These are phyloP conservation scores for Massarina eburnea DNA, from an alignment of 2,329 filamentous ascomycete genomes.

Conservation along the genomic window DNA sequence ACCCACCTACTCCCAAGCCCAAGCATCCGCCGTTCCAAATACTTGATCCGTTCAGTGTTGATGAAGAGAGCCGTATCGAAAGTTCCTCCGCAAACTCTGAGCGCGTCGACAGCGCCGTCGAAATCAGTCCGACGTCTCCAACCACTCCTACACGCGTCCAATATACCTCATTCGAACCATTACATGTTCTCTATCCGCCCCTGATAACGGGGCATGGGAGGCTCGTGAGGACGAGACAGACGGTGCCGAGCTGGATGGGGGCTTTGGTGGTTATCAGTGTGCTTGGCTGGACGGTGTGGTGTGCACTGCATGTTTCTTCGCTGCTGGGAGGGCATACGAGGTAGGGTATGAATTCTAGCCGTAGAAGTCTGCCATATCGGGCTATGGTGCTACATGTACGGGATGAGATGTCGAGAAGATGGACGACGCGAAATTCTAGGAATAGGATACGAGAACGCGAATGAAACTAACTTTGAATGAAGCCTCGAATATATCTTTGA, in stretches of 20 bases:
- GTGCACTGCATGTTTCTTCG: background rate
- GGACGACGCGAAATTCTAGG: too few species aligned
- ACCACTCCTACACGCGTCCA: background rate
- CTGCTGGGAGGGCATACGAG: background rate
- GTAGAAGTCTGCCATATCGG: too few species aligned
- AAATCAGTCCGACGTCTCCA: background rate
- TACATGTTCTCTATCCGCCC: slow-evolving; percentile 4
- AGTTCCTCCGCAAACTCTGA: background rate
- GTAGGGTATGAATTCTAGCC: background rate
- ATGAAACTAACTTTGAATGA: too few species aligned
- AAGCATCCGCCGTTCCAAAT: background rate
- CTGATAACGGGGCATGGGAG: slow-evolving; percentile 8
- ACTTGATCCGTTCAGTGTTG: background rate
- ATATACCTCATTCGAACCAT: background rate
- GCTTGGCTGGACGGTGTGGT: slow-evolving; percentile 13
- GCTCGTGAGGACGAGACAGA: slow-evolving; percentile 1
- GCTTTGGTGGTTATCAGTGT: slow-evolving; percentile 7
- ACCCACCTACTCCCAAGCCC: slow-evolving; percentile 22
- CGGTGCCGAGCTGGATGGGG: slow-evolving; percentile 6
- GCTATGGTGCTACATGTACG: too few species aligned
- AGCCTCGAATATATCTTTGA: too few species aligned
- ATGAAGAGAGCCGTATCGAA: slow-evolving; percentile 2
- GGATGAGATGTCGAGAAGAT: too few species aligned
- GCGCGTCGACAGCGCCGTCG: slow-evolving; percentile 2
- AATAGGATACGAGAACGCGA: too few species aligned